A percentile compares a stretch with the other conserved stretches of the same genome.
phyloP scores from a whole-genome alignment of 148 eudicot genomes.

The Rheum nobile region DNA sequence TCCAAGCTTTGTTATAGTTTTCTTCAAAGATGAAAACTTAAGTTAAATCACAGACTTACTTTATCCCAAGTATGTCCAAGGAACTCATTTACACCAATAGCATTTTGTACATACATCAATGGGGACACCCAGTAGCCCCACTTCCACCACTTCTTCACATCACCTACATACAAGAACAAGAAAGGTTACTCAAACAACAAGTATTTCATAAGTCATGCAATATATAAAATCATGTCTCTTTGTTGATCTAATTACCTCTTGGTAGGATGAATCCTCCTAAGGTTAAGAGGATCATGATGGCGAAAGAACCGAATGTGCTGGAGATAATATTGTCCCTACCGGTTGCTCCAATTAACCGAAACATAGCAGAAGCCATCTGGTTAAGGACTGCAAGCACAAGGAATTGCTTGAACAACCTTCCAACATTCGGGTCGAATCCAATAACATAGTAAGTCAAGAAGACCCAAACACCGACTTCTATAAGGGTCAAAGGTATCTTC shows the following conservation, averaged over 20 bases:
- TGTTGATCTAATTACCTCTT: slow-evolving; percentile 29
- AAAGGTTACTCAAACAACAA: not conserved
- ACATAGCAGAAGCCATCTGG: slow-evolving; percentile 53
- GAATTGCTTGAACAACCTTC: slow-evolving; percentile 52
- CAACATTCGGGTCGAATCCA: slow-evolving; percentile 67
- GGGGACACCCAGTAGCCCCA: slow-evolving; percentile 87
- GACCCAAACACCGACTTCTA: slow-evolving; percentile 40
- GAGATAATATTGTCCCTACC: slow-evolving; percentile 56
- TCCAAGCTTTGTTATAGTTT: not conserved
- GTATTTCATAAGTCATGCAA: not conserved
- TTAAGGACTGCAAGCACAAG: slow-evolving; percentile 34
- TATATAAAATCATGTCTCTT: not conserved
- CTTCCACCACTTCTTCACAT: slow-evolving; percentile 62
- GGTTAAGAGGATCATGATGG: slow-evolving; percentile 29
- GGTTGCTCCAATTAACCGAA: slow-evolving; percentile 39
- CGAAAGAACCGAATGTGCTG: slow-evolving; percentile 50
- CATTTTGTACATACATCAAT: slow-evolving; percentile 63
- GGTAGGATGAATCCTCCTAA: slow-evolving; percentile 58
- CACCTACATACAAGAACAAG: slow-evolving; percentile 15
- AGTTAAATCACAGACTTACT: slow-evolving; percentile 22
- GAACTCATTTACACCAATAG: slow-evolving; percentile 59
- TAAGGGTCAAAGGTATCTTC: slow-evolving; percentile 43
- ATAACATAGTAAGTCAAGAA: slow-evolving; percentile 48
- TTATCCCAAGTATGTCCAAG: slow-evolving; percentile 51
- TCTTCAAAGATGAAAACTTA: not conserved